phyloP scores from a whole-genome alignment of 495 filamentous ascomycete species.

The Hypoxylon lienhwacheense region DNA sequence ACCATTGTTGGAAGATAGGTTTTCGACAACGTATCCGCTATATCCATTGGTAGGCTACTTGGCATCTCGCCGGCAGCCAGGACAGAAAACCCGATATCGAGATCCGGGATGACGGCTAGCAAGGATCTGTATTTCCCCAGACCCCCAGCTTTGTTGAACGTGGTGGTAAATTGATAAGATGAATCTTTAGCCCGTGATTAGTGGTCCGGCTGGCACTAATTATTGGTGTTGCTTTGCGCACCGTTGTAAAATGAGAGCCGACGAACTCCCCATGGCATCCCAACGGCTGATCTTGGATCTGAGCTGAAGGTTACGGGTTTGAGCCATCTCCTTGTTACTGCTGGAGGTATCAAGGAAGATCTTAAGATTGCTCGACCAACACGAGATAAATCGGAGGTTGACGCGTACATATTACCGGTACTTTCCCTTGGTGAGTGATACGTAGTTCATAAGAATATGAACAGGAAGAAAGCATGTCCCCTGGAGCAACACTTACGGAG shows the following conservation, averaged over 20 bases:
- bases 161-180: constrained; percentile 44
- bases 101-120: constrained; percentile 56
- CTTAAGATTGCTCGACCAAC: constrained; percentile 58
- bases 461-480: background rate
- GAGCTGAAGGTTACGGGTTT: constrained; percentile 57
- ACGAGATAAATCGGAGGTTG: constrained; percentile 51
- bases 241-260: constrained; percentile 34
- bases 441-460: background rate
- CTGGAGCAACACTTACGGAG: constrained; percentile 33
- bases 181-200: constrained; percentile 39
- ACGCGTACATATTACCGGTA: constrained; percentile 61
- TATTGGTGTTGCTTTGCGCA: background rate
- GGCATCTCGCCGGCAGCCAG: constrained; percentile 50
- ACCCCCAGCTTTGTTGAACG: constrained; percentile 59
- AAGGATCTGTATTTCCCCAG: constrained; percentile 52
- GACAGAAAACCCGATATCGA: constrained; percentile 56
- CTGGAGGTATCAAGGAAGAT: constrained; percentile 49
- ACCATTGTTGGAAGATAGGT: constrained; percentile 45
- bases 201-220: background rate
- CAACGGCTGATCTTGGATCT: constrained; percentile 46
- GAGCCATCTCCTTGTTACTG: constrained; percentile 58
- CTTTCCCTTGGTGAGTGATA: constrained; percentile 29
- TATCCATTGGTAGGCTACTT: constrained; percentile 33
- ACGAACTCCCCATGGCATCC: constrained; percentile 62
- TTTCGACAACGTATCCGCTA: constrained; percentile 43